These are phyloP conservation scores for Aspergillus sp. DNA, from an alignment of 2,329 filamentous ascomycete species.

Conservation along the genomic window DNA sequence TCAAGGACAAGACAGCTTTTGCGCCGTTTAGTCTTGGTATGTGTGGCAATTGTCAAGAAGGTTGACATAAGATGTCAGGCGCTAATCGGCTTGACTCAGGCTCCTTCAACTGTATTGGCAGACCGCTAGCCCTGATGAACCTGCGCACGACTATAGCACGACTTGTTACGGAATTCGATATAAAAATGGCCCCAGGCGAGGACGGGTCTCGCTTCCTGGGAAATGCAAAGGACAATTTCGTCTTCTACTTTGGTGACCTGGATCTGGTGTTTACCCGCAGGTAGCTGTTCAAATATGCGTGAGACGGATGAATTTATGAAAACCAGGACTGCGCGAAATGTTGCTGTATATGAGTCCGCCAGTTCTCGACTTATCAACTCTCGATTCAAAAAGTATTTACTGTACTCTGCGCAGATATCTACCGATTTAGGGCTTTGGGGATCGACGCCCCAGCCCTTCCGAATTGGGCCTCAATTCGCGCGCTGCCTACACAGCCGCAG, in stretches of 20 bases:
- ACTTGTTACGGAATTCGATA: conserved; percentile 41
- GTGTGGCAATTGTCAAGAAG: background rate
- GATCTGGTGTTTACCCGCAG: conserved; percentile 23
- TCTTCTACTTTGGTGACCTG: conserved; percentile 29
- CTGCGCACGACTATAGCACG: conserved; percentile 40
- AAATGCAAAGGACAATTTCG: conserved; percentile 44
- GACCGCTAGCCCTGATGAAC: conserved; percentile 42
- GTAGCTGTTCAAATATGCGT: background rate
- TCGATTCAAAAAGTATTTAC: background rate
- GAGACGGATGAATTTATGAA: background rate
- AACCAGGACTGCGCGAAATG: background rate
- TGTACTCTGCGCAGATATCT: background rate
- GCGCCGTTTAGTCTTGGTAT: conserved; percentile 40
- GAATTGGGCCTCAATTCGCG: conserved; percentile 6
- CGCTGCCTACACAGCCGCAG: conserved; percentile 1
- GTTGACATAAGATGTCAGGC: background rate
- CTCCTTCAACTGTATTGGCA: conserved; percentile 43
- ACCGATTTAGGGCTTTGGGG: too few relatives aligned
- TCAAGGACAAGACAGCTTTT: conserved; percentile 40
- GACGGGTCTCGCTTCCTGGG: conserved; percentile 37
- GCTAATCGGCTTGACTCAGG: conserved; percentile 22
- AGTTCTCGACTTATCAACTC: background rate
- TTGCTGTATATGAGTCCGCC: background rate
- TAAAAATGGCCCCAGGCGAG: conserved; percentile 43
- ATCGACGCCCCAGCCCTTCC: background rate